Base-by-base conservation (phyloP, 345 rosid genomes). In the Populus ilicifolia region DNA sequence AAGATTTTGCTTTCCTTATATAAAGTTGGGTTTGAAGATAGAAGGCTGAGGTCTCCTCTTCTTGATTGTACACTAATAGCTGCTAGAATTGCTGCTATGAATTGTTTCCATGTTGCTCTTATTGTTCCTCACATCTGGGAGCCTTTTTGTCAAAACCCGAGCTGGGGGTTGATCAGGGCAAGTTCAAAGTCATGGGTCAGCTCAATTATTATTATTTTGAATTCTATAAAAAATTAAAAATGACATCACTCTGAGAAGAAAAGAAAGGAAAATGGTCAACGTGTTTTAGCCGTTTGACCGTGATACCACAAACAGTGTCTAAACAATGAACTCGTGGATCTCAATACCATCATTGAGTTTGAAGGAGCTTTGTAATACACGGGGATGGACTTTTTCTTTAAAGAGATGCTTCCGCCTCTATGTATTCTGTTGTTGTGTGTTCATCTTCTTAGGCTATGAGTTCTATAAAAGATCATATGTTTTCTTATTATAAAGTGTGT, bases 61-160 rank as follows among this genome's bases (percentile, higher is more conserved):
- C 78, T 69, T 73, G 72, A 35, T 70, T 87, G 83, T 82, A 74
- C 86, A 79, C 81, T 78, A 70, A 67, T 44, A 65, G 80, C 80
- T 70, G 78, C 80, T 75, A 41, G 70, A 77, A 33, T 70, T 56
- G 63, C 70, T 61, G 74, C 74, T 63, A n/a, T 79, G 78, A 46
- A 69, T 48, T 59, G 38, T 69, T 62, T 33, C 54, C 48, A 17
- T 68, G 48, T 68, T 73, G 68, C 67, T 18, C 29, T 21, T 61
- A 33, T 25, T 27, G 29, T 27, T 27, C 46, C 0, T 9, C 81
- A 23, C 68, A 8, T 67, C 41, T 67, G 36, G 36, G 5, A 33
- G 36, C 36, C 2, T 30, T 30, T 30, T 0, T 30, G 3, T 30
- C 3, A 30, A 33, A 33, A 33, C 5, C 36, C 0, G 36, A 33